Base-by-base conservation (phyloP, 768 basidiomycete species). In the Leccinum aurantiacum region DNA sequence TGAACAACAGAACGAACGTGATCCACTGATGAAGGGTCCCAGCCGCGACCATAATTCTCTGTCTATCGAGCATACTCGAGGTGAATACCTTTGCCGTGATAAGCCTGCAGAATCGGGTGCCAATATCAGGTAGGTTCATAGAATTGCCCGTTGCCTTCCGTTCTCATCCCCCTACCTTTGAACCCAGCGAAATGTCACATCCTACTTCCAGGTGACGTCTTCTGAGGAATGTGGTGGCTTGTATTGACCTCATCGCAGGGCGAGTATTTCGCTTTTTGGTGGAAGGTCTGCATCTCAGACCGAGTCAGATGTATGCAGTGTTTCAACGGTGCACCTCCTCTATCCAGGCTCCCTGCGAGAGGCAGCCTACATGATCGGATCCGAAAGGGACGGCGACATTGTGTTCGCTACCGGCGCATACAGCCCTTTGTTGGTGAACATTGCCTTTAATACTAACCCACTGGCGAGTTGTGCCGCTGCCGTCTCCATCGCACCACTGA, bases 11-110 rank as follows among this genome's bases (percentile, higher is more conserved):
- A 41, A n/a, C n/a, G 9, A n/a, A 6, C 29, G 29, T 31, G 31
- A 33, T 31, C 0, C 29, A 31, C 29, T 17, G 38, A 41, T 15
- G 17, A 41, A 10, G 4, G 14, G 41, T 41, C 33, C 6, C 35
- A 37, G 14, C 35, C 14, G 14, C 14, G 35, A 37, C 35, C 14
- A 37, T 6, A 15, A 14, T 37, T 37, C 35, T 37, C 14, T 37
- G 14, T 37, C 35, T 37, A 14, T 37, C 35, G 13, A 15, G 88
- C 94, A 65, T 93, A 98, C 74, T 95, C 95, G 6, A 87, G 56
- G 1, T 95, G 86, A 59, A 99, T 89, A 68, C 97, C 82, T 75
- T 96, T 95, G 50, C 88, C 96, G 7, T 81, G 77, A 72, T 96
- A 99, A 3, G 87, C 87, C 65, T 89, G 76, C 33, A 99, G 75